Evolutionary conservation across 2,329 filamentous ascomycete genomes (phyloP).

Genomic region (Aspergillus hiratsukae): DNA sequence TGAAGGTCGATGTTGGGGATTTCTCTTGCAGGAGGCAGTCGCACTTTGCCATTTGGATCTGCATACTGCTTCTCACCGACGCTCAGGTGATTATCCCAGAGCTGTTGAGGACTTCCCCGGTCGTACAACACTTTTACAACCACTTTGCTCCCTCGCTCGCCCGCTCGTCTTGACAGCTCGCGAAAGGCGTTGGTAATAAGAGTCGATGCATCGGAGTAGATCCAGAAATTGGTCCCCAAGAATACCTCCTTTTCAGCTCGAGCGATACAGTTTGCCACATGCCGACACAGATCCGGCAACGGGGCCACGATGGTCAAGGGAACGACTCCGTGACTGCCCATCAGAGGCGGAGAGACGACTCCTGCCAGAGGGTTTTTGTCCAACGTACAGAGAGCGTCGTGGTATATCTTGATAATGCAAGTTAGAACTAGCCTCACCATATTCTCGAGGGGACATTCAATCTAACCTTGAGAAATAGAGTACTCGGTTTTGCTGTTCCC

Average conservation of each 20-base stretch:
- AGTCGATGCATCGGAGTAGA: constrained; percentile 61
- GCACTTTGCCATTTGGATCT: constrained; percentile 48
- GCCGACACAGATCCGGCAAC: constrained; percentile 66
- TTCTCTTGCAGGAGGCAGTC: constrained; percentile 58
- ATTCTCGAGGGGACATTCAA: neutral
- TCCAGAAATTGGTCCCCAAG: constrained; percentile 73
- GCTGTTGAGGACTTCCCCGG: constrained; percentile 58
- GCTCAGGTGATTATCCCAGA: constrained; percentile 59
- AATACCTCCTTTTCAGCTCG: constrained; percentile 69
- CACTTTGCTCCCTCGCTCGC: constrained; percentile 52
- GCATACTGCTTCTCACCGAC: constrained; percentile 56
- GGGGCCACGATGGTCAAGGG: constrained; percentile 67
- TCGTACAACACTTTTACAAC: constrained; percentile 75
- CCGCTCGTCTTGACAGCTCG: constrained; percentile 64
- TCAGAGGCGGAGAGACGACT: constrained; percentile 55
- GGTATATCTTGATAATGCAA: constrained; percentile 48
- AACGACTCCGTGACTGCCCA: constrained; percentile 59
- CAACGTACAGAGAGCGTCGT: constrained; percentile 53
- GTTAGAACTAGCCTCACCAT: neutral
- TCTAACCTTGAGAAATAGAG: constrained; percentile 60
- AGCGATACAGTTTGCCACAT: constrained; percentile 72
- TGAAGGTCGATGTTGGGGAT: constrained; percentile 68
- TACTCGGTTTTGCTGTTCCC: constrained; percentile 59
- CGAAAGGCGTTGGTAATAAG: constrained; percentile 64
- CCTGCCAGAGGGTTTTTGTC: constrained; percentile 40